These are phyloP conservation scores for Podospora conica DNA, from an alignment of 495 filamentous ascomycete genomes.

Conservation along the genomic window DNA sequence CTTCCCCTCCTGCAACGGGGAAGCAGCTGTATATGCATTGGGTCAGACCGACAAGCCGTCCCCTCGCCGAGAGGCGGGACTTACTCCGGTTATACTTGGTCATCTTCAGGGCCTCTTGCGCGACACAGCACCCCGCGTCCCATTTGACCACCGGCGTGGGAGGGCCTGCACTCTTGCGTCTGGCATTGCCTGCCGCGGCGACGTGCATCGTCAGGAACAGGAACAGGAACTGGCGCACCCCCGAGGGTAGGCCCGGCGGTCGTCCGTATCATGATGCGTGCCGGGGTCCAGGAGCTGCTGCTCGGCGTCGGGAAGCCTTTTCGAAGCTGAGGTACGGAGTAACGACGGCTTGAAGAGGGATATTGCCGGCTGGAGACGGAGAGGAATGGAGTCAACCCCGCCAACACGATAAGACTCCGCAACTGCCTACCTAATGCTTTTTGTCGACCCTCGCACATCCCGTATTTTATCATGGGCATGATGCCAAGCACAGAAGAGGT, in stretches of 20 bases:
- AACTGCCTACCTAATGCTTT: neutral
- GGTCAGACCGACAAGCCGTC: slow-evolving; percentile 4
- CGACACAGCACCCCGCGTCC: neutral
- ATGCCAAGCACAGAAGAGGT: neutral
- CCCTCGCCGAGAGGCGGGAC: neutral
- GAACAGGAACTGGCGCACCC: neutral
- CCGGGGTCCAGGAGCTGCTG: neutral
- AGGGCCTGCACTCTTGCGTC: neutral
- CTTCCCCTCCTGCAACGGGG: neutral
- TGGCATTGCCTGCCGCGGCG: neutral
- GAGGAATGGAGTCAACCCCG: neutral
- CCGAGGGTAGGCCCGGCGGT: neutral
- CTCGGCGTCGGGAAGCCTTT: neutral
- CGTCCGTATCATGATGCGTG: neutral
- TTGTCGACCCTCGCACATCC: neutral
- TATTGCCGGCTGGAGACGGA: neutral
- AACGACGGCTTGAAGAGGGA: neutral
- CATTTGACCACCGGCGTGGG: neutral
- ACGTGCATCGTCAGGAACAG: slow-evolving; percentile 8
- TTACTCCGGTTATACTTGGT: neutral
- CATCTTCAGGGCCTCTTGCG: neutral
- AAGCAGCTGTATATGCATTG: slow-evolving; percentile 9
- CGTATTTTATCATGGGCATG: neutral
- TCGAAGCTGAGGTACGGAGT: neutral
- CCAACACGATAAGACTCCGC: neutral